These are phyloP conservation scores for Arthrobotrys conoides DNA, from an alignment of 2,329 filamentous ascomycete species.

Conservation along the genomic window DNA sequence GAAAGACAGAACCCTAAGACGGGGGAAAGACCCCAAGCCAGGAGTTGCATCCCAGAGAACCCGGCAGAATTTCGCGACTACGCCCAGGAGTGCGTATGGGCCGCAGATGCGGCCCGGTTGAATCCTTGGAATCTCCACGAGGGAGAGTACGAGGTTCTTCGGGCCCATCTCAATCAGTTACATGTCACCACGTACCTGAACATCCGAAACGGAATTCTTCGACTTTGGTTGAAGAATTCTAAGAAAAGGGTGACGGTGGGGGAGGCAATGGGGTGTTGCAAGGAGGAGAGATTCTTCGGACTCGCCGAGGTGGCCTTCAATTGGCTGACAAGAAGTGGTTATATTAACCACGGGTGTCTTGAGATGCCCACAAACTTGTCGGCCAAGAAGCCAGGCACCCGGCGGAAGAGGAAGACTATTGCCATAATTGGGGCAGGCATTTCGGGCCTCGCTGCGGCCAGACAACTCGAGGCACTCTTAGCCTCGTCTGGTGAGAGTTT, in stretches of 20 bases:
- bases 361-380: slow-evolving; percentile 73
- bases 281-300: slow-evolving; percentile 88
- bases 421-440: slow-evolving; percentile 94
- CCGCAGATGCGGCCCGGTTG: slow-evolving; percentile 88
- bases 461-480: slow-evolving; percentile 89
- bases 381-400: slow-evolving; percentile 63
- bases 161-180: slow-evolving; percentile 83
- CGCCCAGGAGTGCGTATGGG: slow-evolving; percentile 89
- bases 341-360: slow-evolving; percentile 96
- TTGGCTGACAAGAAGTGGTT: slow-evolving; percentile 90
- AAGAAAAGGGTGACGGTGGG: slow-evolving; percentile 83
- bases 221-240: slow-evolving; percentile 90
- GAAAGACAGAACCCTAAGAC: not conserved
- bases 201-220: slow-evolving; percentile 92
- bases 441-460: slow-evolving; percentile 89
- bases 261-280: slow-evolving; percentile 91
- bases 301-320: slow-evolving; percentile 89
- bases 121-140: slow-evolving; percentile 90
- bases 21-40: not conserved
- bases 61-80: slow-evolving; percentile 83
- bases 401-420: slow-evolving; percentile 76
- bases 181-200: slow-evolving; percentile 97
- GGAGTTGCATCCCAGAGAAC: slow-evolving; percentile 30
- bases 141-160: slow-evolving; percentile 84
- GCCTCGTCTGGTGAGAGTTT: slow-evolving; percentile 81